Base-by-base conservation (phyloP, 225 moss, liverwort and hornwort species). In the Physcomitrium patens region DNA sequence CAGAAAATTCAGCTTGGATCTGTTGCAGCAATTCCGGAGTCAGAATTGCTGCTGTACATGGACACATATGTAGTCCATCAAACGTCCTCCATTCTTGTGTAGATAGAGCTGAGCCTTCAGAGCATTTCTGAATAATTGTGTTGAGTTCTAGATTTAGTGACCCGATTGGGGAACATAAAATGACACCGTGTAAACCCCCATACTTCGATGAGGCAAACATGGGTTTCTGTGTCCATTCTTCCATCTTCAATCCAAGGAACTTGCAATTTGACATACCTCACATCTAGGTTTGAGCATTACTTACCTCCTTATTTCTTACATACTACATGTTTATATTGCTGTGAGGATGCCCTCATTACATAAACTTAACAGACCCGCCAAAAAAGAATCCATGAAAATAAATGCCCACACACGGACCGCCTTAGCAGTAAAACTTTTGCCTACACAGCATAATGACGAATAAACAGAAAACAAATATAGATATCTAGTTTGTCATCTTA, bases 111-210 rank as follows among this genome's bases (percentile, higher is more conserved):
- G 76, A 76, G 68, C 55, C 54, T 78, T 85, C 82, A 82, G 88
- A 88, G 58, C 82, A 88, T 88, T 88, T 88, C 85, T 88, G 87
- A 88, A 73, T 59, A 64, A 41, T 42, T 75, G 61, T 74, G 70
- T 76, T 45, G 19, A 70, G 46, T 56, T 69, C 45, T 74, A 62
- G 57, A 73, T 37, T 74, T 56, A 64, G 48, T 75, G 69, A 76
- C 81, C 80, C 83, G 81, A 78, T 76, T 83, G 78, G 73, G 86
- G 57, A 83, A 76, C 78, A 75, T 72, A 51, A 82, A 78, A 62
- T 77, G 77, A 82, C 77, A 79, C 70, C 73, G 76, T 74, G 70
- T 46, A 70, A 81, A 81, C 79, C 79, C 79, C 74, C 66, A 65
- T 61, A 77, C 76, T 84, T 84, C 80, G 48, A 18, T n/a, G 80